Percentiles rank a stretch among this genome's conserved stretches.
Evolutionary conservation across 1,284 basidiomycete genomes (phyloP).

Genomic region (Vanrija pseudolonga): DNA sequence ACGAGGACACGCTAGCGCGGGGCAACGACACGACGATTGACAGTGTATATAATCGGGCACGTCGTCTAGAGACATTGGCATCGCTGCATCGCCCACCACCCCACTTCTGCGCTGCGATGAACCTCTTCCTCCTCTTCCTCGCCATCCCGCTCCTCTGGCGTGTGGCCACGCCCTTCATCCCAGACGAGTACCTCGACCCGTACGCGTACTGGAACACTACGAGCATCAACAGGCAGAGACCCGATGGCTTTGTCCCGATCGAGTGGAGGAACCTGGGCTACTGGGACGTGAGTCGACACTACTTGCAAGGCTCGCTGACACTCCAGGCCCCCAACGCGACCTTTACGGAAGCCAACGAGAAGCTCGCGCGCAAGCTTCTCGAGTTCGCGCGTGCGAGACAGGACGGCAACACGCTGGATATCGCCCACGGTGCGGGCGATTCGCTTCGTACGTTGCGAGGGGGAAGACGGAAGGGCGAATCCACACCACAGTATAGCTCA

Average conservation of each 20-base stretch:
- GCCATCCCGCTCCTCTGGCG: slow-evolving; percentile 30
- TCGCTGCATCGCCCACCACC: background rate
- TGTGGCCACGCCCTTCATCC: slow-evolving; percentile 21
- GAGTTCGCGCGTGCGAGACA: slow-evolving; percentile 51
- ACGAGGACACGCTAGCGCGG: too few relatives aligned
- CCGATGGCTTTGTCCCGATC: slow-evolving; percentile 10
- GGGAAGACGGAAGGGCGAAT: background rate
- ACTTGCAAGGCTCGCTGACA: background rate
- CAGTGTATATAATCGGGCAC: too few relatives aligned
- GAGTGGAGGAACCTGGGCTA: slow-evolving; percentile 45
- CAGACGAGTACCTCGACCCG: slow-evolving; percentile 28
- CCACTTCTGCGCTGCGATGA: slow-evolving; percentile 3
- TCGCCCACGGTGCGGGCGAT: slow-evolving; percentile 69
- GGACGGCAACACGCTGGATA: slow-evolving; percentile 57
- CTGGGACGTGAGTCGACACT: slow-evolving; percentile 37
- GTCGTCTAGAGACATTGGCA: too few relatives aligned
- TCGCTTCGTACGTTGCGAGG: slow-evolving; percentile 54
- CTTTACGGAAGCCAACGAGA: slow-evolving; percentile 63
- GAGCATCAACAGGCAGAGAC: slow-evolving; percentile 22
- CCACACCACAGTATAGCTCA: too few relatives aligned
- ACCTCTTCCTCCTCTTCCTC: slow-evolving; percentile 19
- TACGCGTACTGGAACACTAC: slow-evolving; percentile 34
- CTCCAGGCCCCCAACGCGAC: slow-evolving; percentile 13
- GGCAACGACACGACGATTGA: too few relatives aligned
- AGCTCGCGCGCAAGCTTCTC: slow-evolving; percentile 58